These are phyloP conservation scores for Diplodia sapinea DNA, from an alignment of 2,329 filamentous ascomycete species.

Conservation along the genomic window DNA sequence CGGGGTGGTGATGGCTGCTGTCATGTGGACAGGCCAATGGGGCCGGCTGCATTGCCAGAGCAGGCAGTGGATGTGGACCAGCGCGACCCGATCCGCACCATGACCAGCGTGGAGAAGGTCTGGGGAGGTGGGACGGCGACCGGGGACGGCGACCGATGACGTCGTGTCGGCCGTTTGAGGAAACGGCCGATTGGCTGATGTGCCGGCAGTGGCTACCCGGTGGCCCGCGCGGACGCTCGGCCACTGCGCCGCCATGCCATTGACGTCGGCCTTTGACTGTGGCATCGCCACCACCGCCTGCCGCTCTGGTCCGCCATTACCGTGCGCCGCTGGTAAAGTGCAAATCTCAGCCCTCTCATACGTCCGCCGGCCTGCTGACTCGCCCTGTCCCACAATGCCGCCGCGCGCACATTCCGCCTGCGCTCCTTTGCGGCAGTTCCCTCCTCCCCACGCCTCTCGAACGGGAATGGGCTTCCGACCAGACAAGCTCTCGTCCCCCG, in stretches of 20 bases:
- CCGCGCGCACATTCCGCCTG: slow-evolving; percentile 8
- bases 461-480: slow-evolving; percentile 25
- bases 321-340: not conserved
- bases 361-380: not conserved
- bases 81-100: slow-evolving; percentile 14
- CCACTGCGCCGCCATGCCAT: slow-evolving; percentile 8
- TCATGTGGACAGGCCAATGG: slow-evolving; percentile 11
- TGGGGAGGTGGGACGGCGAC: not conserved
- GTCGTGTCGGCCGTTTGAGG: slow-evolving; percentile 10
- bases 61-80: slow-evolving; percentile 1
- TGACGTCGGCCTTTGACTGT: slow-evolving; percentile 20
- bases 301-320: not conserved
- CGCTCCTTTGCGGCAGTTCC: not conserved
- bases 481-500: not conserved
- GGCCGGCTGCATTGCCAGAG: not conserved
- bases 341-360: not conserved
- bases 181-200: not conserved
- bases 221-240: not conserved
- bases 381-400: not conserved
- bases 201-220: slow-evolving; percentile 11
- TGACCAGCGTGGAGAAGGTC: not conserved
- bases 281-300: not conserved
- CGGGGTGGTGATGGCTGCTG: not conserved
- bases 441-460: not conserved
- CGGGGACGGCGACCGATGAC: slow-evolving; percentile 2